Conservation (phyloP, 345 rosid genomes). For the Diplotaxis tenuifolia region DNA sequence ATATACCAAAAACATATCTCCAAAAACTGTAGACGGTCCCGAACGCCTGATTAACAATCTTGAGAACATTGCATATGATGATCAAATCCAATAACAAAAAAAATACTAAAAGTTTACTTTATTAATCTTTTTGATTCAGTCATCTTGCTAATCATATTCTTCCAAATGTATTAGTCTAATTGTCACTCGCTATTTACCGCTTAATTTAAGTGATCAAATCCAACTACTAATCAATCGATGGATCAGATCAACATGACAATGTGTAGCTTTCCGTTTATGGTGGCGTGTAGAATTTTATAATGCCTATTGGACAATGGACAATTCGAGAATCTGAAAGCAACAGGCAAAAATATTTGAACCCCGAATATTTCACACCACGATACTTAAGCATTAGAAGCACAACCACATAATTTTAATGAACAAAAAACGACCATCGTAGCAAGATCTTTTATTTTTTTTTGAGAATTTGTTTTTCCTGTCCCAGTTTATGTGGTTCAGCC, state of each 20-base stretch:
- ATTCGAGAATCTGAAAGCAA: conserved; percentile 34
- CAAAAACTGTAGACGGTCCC: background rate
- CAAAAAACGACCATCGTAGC: background rate
- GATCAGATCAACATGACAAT: conserved; percentile 15
- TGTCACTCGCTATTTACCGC: conserved; percentile 5
- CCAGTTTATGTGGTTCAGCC: background rate
- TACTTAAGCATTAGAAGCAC: conserved; percentile 18
- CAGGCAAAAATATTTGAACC: conserved; percentile 9
- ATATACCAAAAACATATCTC: background rate
- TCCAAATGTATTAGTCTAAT: conserved; percentile 25
- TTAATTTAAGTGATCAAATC: conserved; percentile 21
- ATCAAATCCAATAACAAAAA: conserved; percentile 24
- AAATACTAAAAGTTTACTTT: background rate
- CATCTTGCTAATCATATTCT: conserved; percentile 31
- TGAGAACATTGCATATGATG: conserved; percentile 18
- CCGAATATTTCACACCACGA: conserved; percentile 16
- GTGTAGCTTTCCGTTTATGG: conserved; percentile 30
- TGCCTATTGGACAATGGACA: conserved; percentile 20
- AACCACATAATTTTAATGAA: conserved; percentile 14
- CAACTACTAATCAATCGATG: conserved; percentile 25
- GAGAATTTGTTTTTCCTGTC: background rate
- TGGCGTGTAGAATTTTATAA: conserved; percentile 37
- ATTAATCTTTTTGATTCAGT: background rate
- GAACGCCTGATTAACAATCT: background rate
- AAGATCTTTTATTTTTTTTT: background rate